Percentiles rank a stretch among this genome's conserved stretches.
phyloP scores from a whole-genome alignment of 345 rosid genomes.

The Bruguiera gymnorhiza region DNA sequence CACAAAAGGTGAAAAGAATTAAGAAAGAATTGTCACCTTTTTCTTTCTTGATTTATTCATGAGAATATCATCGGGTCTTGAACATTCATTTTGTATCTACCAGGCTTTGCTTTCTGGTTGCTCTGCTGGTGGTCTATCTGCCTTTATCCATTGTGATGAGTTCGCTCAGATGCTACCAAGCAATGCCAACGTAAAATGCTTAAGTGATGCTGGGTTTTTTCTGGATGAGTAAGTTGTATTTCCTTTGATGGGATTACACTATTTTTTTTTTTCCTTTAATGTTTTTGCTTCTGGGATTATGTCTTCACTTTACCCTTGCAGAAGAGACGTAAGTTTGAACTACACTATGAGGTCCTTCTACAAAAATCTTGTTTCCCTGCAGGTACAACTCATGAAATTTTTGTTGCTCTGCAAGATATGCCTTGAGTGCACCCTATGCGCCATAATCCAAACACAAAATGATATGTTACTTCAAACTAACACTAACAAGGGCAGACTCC shows the following conservation, averaged over 20 bases:
- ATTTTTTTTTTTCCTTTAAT: neutral
- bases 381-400: constrained; percentile 34
- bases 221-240: constrained; percentile 60
- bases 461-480: too few relatives aligned
- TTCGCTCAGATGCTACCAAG: constrained; percentile 57
- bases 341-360: constrained; percentile 65
- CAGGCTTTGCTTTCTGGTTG: constrained; percentile 98
- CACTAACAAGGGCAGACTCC: too few relatives aligned
- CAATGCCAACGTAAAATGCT: constrained; percentile 72
- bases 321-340: constrained; percentile 62
- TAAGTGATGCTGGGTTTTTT: constrained; percentile 96
- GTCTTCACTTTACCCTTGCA: constrained; percentile 29
- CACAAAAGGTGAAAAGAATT: constrained; percentile 50
- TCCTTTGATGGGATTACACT: neutral
- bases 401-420: too few relatives aligned
- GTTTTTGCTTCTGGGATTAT: neutral
- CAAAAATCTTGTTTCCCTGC: constrained; percentile 51
- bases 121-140: constrained; percentile 94
- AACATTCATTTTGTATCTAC: neutral
- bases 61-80: neutral
- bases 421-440: too few relatives aligned
- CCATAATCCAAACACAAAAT: too few relatives aligned
- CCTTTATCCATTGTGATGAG: constrained; percentile 72
- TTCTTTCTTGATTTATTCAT: too few relatives aligned
- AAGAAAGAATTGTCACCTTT: too few relatives aligned